Percentiles rank a stretch among this genome's conserved stretches.
Evolutionary conservation across 1,139 yeast genomes (phyloP).

Genomic region (Pichia sp.): DNA sequence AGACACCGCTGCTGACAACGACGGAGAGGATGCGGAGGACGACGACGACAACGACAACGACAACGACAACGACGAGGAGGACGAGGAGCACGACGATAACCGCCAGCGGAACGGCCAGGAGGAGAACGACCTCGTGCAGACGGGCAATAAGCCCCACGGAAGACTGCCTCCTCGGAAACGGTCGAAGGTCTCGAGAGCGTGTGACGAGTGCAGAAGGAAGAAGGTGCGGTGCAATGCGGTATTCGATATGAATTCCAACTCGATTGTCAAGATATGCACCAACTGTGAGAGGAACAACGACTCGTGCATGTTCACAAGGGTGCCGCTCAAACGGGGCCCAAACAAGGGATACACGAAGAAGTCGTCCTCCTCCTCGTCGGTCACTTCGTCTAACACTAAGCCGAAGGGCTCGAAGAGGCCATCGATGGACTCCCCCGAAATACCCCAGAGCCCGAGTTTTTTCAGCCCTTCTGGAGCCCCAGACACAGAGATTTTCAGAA

Average conservation of each 20-base stretch:
- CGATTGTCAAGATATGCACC: conserved; percentile 49
- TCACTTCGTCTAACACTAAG: not conserved
- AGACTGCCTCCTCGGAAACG: conserved; percentile 39
- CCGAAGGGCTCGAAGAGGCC: conserved; percentile 7
- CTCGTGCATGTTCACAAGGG: conserved; percentile 57
- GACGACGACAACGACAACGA: not conserved
- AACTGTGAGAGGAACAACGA: conserved; percentile 54
- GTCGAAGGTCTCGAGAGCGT: conserved; percentile 65
- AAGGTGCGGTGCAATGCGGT: conserved; percentile 62
- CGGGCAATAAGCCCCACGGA: not conserved
- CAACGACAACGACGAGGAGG: too few species aligned
- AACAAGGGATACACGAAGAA: conserved; percentile 60
- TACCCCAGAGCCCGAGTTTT: conserved; percentile 5
- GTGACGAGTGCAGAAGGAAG: conserved; percentile 64
- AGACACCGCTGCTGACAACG: not conserved
- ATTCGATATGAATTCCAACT: conserved; percentile 39
- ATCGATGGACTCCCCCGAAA: not conserved
- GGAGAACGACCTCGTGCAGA: too few species aligned
- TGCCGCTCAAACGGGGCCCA: conserved; percentile 75
- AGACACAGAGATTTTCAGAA: not conserved
- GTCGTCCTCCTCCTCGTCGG: not conserved
- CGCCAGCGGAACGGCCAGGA: too few species aligned
- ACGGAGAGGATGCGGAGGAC: not conserved
- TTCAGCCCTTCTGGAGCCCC: not conserved
- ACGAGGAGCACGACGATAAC: too few species aligned